These are phyloP conservation scores for Stentor roeselii DNA, from an alignment of 73 alveolate genomes.

Conservation along the genomic window DNA sequence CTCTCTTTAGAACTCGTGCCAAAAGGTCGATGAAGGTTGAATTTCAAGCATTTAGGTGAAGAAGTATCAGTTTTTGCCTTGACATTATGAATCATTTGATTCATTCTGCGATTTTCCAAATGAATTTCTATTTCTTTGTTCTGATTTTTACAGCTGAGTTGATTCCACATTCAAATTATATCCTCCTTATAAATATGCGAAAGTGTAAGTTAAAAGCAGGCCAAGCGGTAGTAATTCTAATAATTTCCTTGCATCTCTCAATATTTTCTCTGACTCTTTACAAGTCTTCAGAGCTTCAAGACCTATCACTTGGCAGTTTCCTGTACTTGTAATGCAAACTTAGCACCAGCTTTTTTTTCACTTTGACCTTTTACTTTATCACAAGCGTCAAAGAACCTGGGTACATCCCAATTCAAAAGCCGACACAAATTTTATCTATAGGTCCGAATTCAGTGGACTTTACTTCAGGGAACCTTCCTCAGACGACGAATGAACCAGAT, in stretches of 20 bases:
- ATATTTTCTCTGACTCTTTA: no score
- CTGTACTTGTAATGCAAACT: no score
- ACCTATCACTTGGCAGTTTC: no score
- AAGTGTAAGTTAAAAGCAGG: no score
- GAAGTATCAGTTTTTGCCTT: not conserved
- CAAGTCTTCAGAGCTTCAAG: no score
- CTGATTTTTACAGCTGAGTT: not conserved
- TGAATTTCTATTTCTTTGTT: not conserved
- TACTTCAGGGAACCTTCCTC: not conserved
- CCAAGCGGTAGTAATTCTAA: no score
- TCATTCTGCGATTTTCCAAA: not conserved
- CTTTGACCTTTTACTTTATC: no score
- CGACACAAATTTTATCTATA: not conserved
- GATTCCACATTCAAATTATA: not conserved
- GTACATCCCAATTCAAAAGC: not conserved
- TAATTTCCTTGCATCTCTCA: no score
- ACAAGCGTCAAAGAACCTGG: not conserved
- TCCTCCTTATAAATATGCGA: no score
- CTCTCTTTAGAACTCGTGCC: no score
- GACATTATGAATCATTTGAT: not conserved
- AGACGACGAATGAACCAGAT: no score
- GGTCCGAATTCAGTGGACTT: not conserved
- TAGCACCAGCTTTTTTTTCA: no score
- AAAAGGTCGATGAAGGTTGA: not conserved
- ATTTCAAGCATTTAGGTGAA: not conserved